Evolutionary conservation across 2,329 filamentous ascomycete species (phyloP).

Genomic region (Pseudocercospora cruenta): DNA sequence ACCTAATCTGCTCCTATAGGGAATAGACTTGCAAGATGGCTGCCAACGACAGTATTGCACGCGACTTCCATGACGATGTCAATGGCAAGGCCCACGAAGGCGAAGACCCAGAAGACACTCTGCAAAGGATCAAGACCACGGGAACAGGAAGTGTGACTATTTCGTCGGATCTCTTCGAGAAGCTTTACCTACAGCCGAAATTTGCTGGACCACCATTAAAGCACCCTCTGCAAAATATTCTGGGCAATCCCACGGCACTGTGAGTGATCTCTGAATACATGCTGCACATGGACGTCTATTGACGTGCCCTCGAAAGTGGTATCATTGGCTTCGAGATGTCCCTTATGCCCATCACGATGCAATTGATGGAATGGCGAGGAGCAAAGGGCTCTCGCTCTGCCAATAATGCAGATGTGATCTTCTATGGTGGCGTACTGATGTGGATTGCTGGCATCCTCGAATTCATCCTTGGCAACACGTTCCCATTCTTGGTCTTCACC

Average conservation of each 20-base stretch:
- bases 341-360: conserved; percentile 29
- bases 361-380: conserved; percentile 29
- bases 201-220: conserved; percentile 21
- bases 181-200: conserved; percentile 29
- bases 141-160: conserved; percentile 29
- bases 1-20: not conserved
- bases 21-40: conserved; percentile 8
- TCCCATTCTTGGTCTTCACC: conserved; percentile 30
- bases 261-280: conserved; percentile 7
- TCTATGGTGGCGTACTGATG: conserved; percentile 29
- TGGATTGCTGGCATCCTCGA: conserved; percentile 27
- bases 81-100: conserved; percentile 19
- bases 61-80: conserved; percentile 25
- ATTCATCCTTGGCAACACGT: conserved; percentile 30
- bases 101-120: conserved; percentile 22
- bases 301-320: conserved; percentile 3
- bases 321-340: conserved; percentile 30
- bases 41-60: conserved; percentile 22
- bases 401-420: conserved; percentile 28
- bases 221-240: conserved; percentile 29
- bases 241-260: conserved; percentile 29
- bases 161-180: conserved; percentile 29
- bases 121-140: conserved; percentile 25
- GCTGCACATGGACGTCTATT: not conserved
- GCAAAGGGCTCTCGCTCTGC: conserved; percentile 18